Base-by-base conservation (phyloP, 257 asterid genomes). In the Primulina tabacum region DNA sequence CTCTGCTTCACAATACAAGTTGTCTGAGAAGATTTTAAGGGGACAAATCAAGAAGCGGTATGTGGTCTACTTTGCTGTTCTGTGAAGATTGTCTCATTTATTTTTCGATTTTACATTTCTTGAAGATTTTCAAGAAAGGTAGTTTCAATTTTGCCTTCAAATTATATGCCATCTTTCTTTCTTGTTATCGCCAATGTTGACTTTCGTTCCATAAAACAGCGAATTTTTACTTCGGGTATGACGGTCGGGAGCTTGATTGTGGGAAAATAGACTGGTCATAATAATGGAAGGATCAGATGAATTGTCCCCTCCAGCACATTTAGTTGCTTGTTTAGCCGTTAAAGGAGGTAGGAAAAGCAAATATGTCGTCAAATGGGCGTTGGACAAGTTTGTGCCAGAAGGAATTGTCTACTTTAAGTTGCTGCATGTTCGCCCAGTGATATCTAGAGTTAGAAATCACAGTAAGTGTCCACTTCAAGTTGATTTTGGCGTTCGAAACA, bases 371-470 rank as follows among this genome's bases (percentile, higher is more conserved):
- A 85, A 68, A 24, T 92, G 97, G 98, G 98, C 98, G n/a, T 73
- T 92, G 79, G 97, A 92, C 8, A 92, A 90, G 70, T 89, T 92
- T 72, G 86, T 84, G n/a, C 85, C 88, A n/a, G 92, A 92, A 77
- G 92, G 90, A 60, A 66, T 68, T 57, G 64, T 81, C 71, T 69
- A 65, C 82, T 87, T 90, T 89, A 87, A 43, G 73, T 66, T 92
- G 80, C 80, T 92, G 9, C 88, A 88, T 20, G 85, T 92, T 35
- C 92, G 89, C 43, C 92, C 96, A 1, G 62, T 71, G 70, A 77
- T 86, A 64, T 14, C 77, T 30, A 56, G 84, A 63, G 87, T 92
- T 60, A 97, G 96, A 56, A 88, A 97, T 34, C 96, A 96, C 4
- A 90, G 98, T 92, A 83, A 87, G 96, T 81, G 71, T 67, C 20